Conservation (phyloP, 2,329 filamentous ascomycete species). For the Penicillium nordicum region DNA sequence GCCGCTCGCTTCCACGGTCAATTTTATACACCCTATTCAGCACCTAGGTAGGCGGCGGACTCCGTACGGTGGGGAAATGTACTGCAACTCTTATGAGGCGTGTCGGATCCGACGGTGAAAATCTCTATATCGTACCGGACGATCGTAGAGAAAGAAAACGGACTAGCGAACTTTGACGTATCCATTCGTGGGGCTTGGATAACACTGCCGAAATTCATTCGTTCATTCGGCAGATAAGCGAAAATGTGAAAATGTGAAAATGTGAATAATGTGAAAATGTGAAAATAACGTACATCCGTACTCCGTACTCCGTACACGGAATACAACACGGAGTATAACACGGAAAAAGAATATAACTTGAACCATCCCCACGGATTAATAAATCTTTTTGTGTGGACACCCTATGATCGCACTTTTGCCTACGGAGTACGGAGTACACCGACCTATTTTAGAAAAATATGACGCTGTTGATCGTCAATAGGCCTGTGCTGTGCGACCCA, state of each 20-base stretch:
- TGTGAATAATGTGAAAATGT: too few relatives aligned
- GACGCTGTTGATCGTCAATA: not conserved
- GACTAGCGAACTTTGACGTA: not conserved
- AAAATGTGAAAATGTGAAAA: not conserved
- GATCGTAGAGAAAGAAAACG: not conserved
- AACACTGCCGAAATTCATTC: not conserved
- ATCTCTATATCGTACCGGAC: not conserved
- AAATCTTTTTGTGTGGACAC: not conserved
- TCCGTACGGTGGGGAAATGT: not conserved
- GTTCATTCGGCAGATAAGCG: not conserved
- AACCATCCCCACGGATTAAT: not conserved
- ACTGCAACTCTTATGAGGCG: not conserved
- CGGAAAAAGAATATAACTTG: not conserved
- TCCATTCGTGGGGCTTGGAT: not conserved
- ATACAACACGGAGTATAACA: not conserved
- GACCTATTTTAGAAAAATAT: not conserved
- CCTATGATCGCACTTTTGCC: not conserved
- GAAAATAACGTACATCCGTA: not conserved
- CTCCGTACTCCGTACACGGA: not conserved
- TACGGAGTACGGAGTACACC: not conserved
- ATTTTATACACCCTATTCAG: too few relatives aligned
- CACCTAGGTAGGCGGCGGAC: too few relatives aligned
- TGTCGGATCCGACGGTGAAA: not conserved
- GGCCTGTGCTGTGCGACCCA: slow-evolving; percentile 7
- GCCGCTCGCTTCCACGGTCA: not conserved